Evolutionary conservation across 495 filamentous ascomycete genomes (phyloP), one percentile per base, ranked within the genome.

Genomic region (Neurospora sp.): DNA sequence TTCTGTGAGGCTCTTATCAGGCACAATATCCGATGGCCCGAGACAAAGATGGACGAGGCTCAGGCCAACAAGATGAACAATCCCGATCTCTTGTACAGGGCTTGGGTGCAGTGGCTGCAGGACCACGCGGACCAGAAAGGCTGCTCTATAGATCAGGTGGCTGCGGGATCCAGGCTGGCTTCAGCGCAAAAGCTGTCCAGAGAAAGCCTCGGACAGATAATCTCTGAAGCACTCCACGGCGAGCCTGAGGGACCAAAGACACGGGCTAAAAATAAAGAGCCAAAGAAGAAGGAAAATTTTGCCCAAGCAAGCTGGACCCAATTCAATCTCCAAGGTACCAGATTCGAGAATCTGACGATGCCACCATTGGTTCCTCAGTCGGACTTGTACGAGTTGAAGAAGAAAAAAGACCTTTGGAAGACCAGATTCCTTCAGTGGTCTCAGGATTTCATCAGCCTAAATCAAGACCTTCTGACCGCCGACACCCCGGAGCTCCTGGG

Each of bases 81-180:
- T 4, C 40, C 73, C 0, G 72, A 27, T 8, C 45, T 76, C 3
- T 35, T 79, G 22, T 44, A 71, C 22, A 68, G 42, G n/a, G 75
- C 76, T 10, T 79, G 78, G 78, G 31, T 17, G 31, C 16, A 9
- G n/a, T 79, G 78, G 78, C 40, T 79, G 70, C 69, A 74, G 37
- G 22, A 70, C 4, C 69, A 69, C 1, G 40, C 14, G 4, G 48
- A 45, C 7, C 69, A 39, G 16, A 39, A 39, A 71, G 27, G 22
- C 7, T 73, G 39, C 39, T 41, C 12, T 69, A 44, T 35, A 39
- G 41, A 16, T 69, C 69, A 27, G 53, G 22, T 61, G 53, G 53
- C 22, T 27, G 53, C 17, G 4, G 65, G 37, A 68, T 39, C 12
- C 8, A 61, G 39, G 27, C 39, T 48, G 68, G 42, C 38, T 22